These are phyloP conservation scores for Tulasnella sp. DNA, from an alignment of 768 basidiomycete species.

Conservation along the genomic window DNA sequence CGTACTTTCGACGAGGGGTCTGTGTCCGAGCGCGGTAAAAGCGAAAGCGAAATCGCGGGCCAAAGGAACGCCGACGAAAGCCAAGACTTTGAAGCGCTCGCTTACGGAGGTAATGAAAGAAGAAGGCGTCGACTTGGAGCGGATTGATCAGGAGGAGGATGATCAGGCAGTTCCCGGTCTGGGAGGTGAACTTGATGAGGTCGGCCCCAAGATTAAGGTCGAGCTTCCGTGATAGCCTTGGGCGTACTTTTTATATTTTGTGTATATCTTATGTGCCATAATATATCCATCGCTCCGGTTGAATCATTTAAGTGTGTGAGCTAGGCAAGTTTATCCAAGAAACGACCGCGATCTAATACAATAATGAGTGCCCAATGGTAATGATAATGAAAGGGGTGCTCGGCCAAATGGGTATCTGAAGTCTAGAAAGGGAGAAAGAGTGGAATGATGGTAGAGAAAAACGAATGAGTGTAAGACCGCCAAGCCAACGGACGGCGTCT, in stretches of 20 bases:
- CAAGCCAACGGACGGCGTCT: not conserved
- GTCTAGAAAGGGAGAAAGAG: too few relatives aligned
- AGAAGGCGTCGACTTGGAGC: not conserved
- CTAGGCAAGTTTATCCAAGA: too few relatives aligned
- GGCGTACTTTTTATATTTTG: not conserved
- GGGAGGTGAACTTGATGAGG: not conserved
- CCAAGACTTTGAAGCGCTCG: not conserved
- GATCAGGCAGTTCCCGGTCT: not conserved
- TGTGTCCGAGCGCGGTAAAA: conserved; percentile 54
- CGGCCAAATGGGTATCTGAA: too few relatives aligned
- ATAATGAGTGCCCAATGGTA: too few relatives aligned
- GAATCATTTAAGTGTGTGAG: too few relatives aligned
- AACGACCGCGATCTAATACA: too few relatives aligned
- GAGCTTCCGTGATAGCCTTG: not conserved
- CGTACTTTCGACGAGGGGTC: conserved; percentile 38
- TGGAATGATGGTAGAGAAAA: too few relatives aligned
- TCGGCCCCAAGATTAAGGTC: not conserved
- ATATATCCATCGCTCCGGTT: too few relatives aligned
- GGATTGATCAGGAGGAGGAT: not conserved
- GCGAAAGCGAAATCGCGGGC: conserved; percentile 6
- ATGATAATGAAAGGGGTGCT: too few relatives aligned
- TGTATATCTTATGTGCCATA: not conserved
- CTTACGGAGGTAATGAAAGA: not conserved
- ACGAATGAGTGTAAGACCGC: too few relatives aligned
- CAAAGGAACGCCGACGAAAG: not conserved